A percentile compares a stretch with the other conserved stretches of the same genome.
Conservation (phyloP, 169 alveolate species). For the Eimeria praecox region DNA sequence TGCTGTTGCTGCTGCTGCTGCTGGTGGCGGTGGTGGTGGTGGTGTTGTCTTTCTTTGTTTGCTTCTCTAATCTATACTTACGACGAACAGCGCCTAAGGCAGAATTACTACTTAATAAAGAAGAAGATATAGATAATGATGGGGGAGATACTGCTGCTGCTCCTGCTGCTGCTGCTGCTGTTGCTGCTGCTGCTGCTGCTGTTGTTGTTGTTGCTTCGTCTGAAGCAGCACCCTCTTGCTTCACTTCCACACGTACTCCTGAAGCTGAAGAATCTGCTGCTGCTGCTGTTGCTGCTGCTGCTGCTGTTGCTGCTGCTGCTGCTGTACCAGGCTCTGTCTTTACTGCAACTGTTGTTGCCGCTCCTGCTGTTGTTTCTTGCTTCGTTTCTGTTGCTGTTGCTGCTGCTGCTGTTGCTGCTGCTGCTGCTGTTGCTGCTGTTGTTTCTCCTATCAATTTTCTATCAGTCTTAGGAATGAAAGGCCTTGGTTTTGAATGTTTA, state of each 20-base stretch:
- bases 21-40: neutral
- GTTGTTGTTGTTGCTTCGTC: no score
- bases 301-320: neutral
- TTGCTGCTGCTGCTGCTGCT: neutral
- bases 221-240: slow-evolving; percentile 5
- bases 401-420: neutral
- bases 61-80: no score
- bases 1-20: slow-evolving; percentile 3
- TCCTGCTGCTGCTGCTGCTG: neutral
- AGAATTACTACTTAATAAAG: no score
- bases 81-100: no score
- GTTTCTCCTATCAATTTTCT: no score
- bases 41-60: no score
- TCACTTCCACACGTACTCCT: neutral
- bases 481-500: neutral
- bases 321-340: slow-evolving; percentile 2
- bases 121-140: neutral
- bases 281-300: slow-evolving; percentile 24
- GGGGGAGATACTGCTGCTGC: neutral
- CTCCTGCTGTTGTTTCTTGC: neutral
- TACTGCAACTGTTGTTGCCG: neutral
- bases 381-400: neutral
- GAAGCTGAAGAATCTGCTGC: neutral
- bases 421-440: no score
- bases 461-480: no score